Base-by-base conservation (phyloP, 371 early-diverging fungal species). In the Cokeromyces recurvatus region DNA sequence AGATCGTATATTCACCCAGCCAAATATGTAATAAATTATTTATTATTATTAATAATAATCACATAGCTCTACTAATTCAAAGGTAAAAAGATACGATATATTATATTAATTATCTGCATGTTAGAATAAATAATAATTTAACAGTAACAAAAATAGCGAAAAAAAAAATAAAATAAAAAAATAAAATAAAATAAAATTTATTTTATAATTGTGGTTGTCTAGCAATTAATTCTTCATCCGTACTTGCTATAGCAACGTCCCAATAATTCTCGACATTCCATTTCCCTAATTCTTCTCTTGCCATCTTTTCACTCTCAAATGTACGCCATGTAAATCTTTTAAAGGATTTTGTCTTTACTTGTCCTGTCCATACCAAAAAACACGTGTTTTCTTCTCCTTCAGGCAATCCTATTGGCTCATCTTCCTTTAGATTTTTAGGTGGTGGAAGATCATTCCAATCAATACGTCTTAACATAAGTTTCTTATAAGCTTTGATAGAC, bases 391-490 rank as follows among this genome's bases (percentile, higher is more conserved):
- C 79, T 15, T 71, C 68, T 4, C 70, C 69, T 5, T 64, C 65
- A 3, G 43, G 32, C 12, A 53, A 34, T 11, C 48, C 58, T 5
- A 11, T 11, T 11, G 29, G 29, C 6, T 64, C 67, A 12, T 55
- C 66, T 14, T 38, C 53, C n/a, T 48, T 44, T 19, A 67, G 69
- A 20, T 76, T 80, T 12, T 74, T 62, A 6, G 72, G 72, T 21
- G 66, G 57, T 6, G 65, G 66, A 32, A 57, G 40, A 42, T 86
- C 84, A 15, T 79, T 69, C 98, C 98, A 98, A 53, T 95, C 85
- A 53, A 98, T 96, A 23, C 98, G 82, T 22, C 90, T 70, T n/a
- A 95, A 68, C 96, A 98, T 91, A 17, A 98, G 73, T 57, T 93
- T 91, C 61, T 94, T 96, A 77, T 93, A 98, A 16, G 85, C 81